Conservation (phyloP, 805 yeast genomes). For the Candida lessepsii region DNA sequence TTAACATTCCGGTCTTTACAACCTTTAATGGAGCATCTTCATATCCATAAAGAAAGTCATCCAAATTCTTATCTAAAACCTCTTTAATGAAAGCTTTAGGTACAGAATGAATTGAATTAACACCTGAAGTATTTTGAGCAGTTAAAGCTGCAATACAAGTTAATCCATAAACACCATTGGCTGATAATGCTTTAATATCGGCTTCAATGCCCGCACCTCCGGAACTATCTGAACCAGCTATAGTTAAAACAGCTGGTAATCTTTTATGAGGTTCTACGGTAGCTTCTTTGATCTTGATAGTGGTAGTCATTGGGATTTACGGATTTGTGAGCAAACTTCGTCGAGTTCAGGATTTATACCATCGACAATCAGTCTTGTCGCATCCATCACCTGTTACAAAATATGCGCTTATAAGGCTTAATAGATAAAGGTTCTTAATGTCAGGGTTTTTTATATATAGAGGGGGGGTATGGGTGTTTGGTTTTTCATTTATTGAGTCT, state of each 20-base stretch:
- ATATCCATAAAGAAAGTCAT: slow-evolving; percentile 50
- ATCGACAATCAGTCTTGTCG: no score
- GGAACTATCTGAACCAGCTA: slow-evolving; percentile 79
- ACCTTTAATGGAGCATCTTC: slow-evolving; percentile 45
- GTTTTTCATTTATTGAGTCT: no score
- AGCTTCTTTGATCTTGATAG: background rate
- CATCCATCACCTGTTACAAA: background rate
- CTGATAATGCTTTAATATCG: slow-evolving; percentile 74
- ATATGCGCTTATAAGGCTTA: slow-evolving; percentile 14
- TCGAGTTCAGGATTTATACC: no score
- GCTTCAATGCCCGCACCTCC: slow-evolving; percentile 96
- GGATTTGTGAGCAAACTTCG: no score
- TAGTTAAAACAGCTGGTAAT: slow-evolving; percentile 28
- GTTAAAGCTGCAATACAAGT: slow-evolving; percentile 79
- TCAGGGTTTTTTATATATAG: no score
- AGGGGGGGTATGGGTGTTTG: no score
- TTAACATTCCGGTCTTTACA: slow-evolving; percentile 79
- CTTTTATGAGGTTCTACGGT: background rate
- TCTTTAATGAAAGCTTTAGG: slow-evolving; percentile 43
- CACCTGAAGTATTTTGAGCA: slow-evolving; percentile 64
- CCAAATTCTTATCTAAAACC: slow-evolving; percentile 53
- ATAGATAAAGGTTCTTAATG: no score
- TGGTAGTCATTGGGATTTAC: background rate
- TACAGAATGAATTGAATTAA: slow-evolving; percentile 45
- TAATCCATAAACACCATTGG: slow-evolving; percentile 72